Base-by-base conservation (phyloP, 805 yeast genomes). In the Monosporozyma servazzii region DNA sequence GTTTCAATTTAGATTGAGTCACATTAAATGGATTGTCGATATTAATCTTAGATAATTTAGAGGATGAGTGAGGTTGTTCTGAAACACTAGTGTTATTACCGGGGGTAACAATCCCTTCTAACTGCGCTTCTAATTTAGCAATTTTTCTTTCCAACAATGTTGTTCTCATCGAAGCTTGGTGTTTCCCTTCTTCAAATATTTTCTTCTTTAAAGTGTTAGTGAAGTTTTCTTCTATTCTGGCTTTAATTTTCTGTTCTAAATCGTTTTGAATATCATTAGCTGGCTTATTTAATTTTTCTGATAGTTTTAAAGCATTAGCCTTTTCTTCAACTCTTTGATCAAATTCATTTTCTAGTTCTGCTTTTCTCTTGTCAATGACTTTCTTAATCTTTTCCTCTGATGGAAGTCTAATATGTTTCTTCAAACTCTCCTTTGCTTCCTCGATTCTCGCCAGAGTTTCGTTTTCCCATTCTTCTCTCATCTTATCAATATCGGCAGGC, bases 361-460 rank as follows among this genome's bases (percentile, higher is more conserved):
- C 47, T 51, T 59, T 68, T 33, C 74, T 73, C 46, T 65, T 68
- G 53, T 77, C 80, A 29, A 78, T 69, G 48, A 74, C 75, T 44
- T 76, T 80, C n/a, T 81, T 77, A 64, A 84, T 75, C 53, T 78
- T 84, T 47, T 75, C 75, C 59, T 81, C 81, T 11, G 67, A 56
- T 13, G 69, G 69, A 39, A 58, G 48, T 61, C 80, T 78, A 48
- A 78, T 77, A 43, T 79, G 75, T 25, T 78, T 76, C 49, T 71
- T 70, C 47, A 78, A 69, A 2, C 77, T 74, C 45, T 72, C 76
- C 31, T 71, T 73, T 18, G 75, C 71, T 45, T 73, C 71, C 53
- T 71, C 68, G 15, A 55, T 70, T 61, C 65, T 65, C 64, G 51
- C 60, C 6, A 49, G 18, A 10, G 62, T 58, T 18, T 55, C 58